phyloP scores from a whole-genome alignment of 2,329 filamentous ascomycete genomes.

The Reticulascus tulasneorum region DNA sequence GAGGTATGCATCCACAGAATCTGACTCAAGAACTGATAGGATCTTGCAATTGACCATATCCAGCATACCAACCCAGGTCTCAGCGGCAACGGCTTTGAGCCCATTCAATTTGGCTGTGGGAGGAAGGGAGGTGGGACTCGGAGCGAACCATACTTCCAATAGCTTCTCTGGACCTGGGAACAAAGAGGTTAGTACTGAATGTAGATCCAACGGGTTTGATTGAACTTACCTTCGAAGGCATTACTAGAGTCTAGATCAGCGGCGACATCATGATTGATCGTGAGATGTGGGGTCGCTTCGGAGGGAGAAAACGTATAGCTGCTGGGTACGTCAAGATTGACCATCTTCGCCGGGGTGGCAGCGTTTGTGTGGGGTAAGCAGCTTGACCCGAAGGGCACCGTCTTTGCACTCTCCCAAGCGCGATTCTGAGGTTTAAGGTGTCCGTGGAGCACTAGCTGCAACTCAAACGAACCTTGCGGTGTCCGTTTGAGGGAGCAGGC shows the following conservation, averaged over 20 bases:
- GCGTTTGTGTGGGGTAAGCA: too few species aligned
- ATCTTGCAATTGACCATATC: slow-evolving; percentile 99
- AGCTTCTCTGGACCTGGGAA: slow-evolving; percentile 83
- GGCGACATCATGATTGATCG: slow-evolving; percentile 93
- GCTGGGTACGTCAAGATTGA: slow-evolving; percentile 74
- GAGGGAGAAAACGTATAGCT: slow-evolving; percentile 81
- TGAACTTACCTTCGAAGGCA: slow-evolving; percentile 78
- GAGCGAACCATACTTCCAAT: slow-evolving; percentile 95
- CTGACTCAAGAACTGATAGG: slow-evolving; percentile 86
- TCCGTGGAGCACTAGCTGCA: slow-evolving; percentile 95
- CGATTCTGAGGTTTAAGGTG: slow-evolving; percentile 32
- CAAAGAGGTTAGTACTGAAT: slow-evolving; percentile 9
- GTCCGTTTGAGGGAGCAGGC: slow-evolving; percentile 97
- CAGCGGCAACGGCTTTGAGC: slow-evolving; percentile 77
- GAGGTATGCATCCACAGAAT: slow-evolving; percentile 92
- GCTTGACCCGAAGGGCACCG: too few species aligned
- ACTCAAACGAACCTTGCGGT: slow-evolving; percentile 94
- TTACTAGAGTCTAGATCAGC: slow-evolving; percentile 90
- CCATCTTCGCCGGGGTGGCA: slow-evolving; percentile 50
- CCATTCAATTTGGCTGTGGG: slow-evolving; percentile 67
- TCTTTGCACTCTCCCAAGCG: slow-evolving; percentile 15
- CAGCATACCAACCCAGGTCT: slow-evolving; percentile 94
- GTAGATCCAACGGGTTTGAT: too few species aligned
- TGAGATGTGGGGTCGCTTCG: slow-evolving; percentile 81
- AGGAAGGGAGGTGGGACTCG: slow-evolving; percentile 70